Percentiles rank a stretch among this genome's conserved stretches.
phyloP scores from a whole-genome alignment of 2,329 filamentous ascomycete genomes.

The Decorospora gaudefroyi region DNA sequence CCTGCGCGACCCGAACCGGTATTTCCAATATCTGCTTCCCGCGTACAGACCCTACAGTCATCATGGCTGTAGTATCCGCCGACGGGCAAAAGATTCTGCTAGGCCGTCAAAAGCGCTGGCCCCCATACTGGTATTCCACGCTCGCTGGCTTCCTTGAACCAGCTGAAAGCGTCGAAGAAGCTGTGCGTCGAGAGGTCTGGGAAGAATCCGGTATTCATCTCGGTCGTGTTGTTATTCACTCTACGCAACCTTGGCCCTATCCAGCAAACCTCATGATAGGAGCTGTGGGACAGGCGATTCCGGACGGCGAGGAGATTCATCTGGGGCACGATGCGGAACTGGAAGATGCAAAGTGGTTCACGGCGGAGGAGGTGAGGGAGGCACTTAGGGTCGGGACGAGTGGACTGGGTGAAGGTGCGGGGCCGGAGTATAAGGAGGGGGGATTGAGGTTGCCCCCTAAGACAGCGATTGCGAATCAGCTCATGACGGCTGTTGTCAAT shows the following conservation, averaged over 20 bases:
- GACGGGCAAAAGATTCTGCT: conserved; percentile 79
- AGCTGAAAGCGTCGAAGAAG: conserved; percentile 57
- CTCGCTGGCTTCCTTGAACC: conserved; percentile 64
- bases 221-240: conserved; percentile 57
- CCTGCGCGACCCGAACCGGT: conserved; percentile 80
- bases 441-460: conserved; percentile 77
- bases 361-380: conserved; percentile 76
- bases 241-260: conserved; percentile 60
- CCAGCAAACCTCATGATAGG: conserved; percentile 60
- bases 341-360: conserved; percentile 87
- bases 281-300: conserved; percentile 83
- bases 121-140: conserved; percentile 83
- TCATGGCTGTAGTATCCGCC: conserved; percentile 85
- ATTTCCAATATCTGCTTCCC: conserved; percentile 92
- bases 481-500: conserved; percentile 77
- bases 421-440: conserved; percentile 73
- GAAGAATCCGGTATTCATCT: conserved; percentile 56
- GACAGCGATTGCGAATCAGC: conserved; percentile 90
- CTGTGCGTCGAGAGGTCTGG: conserved; percentile 57
- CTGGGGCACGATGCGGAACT: conserved; percentile 89
- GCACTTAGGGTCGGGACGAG: conserved; percentile 71
- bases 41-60: conserved; percentile 90
- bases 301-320: conserved; percentile 77
- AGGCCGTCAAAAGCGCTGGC: conserved; percentile 83
- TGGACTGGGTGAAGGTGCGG: conserved; percentile 66